Evolutionary conservation across 768 basidiomycete species (phyloP).

Genomic region (Termitomyces bulborhizus): DNA sequence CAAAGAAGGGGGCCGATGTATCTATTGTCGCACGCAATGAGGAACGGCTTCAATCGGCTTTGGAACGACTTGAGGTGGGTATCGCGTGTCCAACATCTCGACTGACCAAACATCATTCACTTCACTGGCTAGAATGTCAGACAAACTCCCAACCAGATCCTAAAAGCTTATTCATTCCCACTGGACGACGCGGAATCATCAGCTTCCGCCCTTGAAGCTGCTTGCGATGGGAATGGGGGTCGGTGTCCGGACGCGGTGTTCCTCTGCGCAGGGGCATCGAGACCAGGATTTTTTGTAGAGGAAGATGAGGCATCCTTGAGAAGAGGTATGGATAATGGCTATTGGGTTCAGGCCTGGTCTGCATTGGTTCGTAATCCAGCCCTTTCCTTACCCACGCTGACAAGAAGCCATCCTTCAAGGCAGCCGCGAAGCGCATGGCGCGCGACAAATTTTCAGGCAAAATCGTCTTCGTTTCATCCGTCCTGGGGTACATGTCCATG

Average conservation of each 20-base stretch:
- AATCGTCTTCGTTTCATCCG: constrained; percentile 73
- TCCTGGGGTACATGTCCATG: constrained; percentile 72
- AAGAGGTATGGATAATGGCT: constrained; percentile 36
- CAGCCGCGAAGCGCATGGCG: constrained; percentile 62
- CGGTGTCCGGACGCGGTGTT: constrained; percentile 71
- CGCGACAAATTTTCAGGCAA: constrained; percentile 51
- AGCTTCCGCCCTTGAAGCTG: constrained; percentile 54
- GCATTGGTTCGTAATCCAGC: constrained; percentile 44
- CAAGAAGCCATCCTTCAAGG: constrained; percentile 36
- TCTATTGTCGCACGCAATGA: constrained; percentile 82
- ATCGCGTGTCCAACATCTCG: constrained; percentile 22
- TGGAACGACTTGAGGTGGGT: constrained; percentile 61
- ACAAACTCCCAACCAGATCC: constrained; percentile 49
- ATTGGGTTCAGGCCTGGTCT: constrained; percentile 52
- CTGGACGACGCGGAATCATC: constrained; percentile 49
- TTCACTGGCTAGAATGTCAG: constrained; percentile 40
- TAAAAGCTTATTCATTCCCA: constrained; percentile 63
- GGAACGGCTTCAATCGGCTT: constrained; percentile 54
- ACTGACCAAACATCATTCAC: background rate
- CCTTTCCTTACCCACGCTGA: constrained; percentile 17
- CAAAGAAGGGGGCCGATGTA: constrained; percentile 69
- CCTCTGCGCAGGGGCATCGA: constrained; percentile 68
- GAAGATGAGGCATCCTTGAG: constrained; percentile 52
- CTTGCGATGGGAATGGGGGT: constrained; percentile 46
- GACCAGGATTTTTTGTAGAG: constrained; percentile 74